Conservation (phyloP, 768 basidiomycete species). For the Kwoniella botswanensis region DNA sequence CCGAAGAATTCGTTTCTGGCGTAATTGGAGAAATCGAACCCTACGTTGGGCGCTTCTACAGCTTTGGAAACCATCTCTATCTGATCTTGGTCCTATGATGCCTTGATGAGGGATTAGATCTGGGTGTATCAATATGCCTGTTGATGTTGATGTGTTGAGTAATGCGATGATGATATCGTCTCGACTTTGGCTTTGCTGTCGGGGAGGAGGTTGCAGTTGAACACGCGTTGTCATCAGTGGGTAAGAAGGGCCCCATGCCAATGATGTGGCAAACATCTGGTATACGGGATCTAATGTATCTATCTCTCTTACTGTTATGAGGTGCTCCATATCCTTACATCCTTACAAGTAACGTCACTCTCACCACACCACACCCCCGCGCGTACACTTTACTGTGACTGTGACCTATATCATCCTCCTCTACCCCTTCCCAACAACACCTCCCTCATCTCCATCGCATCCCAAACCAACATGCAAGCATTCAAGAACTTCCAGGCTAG, state of each 20-base stretch:
- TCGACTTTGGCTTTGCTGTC: not conserved
- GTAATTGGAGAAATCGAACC: slow-evolving; percentile 59
- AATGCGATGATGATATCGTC: not conserved
- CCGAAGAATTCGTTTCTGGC: slow-evolving; percentile 57
- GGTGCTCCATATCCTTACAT: slow-evolving; percentile 5
- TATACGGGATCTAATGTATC: slow-evolving; percentile 30
- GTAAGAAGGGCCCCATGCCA: not conserved
- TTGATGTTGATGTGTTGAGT: not conserved
- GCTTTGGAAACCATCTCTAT: slow-evolving; percentile 36
- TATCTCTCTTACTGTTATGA: not conserved
- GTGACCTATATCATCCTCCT: not conserved
- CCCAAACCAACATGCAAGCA: slow-evolving; percentile 39
- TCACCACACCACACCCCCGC: not conserved
- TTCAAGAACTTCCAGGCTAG: slow-evolving; percentile 50
- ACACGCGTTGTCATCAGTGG: not conserved
- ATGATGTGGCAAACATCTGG: not conserved
- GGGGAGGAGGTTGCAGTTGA: slow-evolving; percentile 1
- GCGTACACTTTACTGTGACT: not conserved
- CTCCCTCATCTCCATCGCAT: not conserved
- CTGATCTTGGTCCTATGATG: not conserved
- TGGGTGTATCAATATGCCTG: not conserved
- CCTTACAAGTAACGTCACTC: not conserved
- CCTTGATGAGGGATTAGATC: not conserved
- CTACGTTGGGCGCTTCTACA: slow-evolving; percentile 38
- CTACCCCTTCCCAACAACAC: not conserved